Evolutionary conservation across 2,329 filamentous ascomycete species (phyloP), one percentile per base, ranked within the genome.

Genomic region (Aspergillus sp.): DNA sequence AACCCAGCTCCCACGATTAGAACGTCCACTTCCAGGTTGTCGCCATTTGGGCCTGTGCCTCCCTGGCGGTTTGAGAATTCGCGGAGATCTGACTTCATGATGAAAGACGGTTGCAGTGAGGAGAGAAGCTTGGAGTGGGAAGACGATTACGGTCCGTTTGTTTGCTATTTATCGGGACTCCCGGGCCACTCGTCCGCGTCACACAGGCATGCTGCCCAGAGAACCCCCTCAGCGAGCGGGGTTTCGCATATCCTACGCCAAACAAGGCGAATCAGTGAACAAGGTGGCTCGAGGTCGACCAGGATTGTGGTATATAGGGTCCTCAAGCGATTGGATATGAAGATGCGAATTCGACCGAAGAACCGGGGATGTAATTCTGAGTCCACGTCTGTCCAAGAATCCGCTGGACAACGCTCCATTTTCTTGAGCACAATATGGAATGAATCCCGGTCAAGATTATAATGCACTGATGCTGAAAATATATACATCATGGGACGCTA

Each of bases 41-140:
- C 52, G 14, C 48, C 59, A 49, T 62, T 57, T n/a, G 49, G 56
- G 0, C 76, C 77, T 3, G 55, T 55, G 2, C 49, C 61, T 19
- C 56, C 46, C 0, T 81, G 19, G 9, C 34, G 43, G 34, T 10
- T 31, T 19, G 47, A 19, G 36, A 43, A 38, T 20, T 47, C 38
- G 2, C 23, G 50, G 5, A 47, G 6, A 19, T 48, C 45, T 23
- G 38, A 23, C 21, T 47, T 40, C 50, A 52, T 52, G n/a, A 14
- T 32, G 31, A 21, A 20, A 17, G 14, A 34, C 23, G 25, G 34
- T 23, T n/a, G n/a, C n/a, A 36, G 3, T 23, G 13, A 16, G 14
- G 9, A 16, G 6, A 25, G 17, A 14, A 20, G 5, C 19, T n/a
- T 13, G 25, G 29, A 11, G 43, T n/a, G 43, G 19, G 23, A 23